A percentile compares a stretch with the other conserved stretches of the same genome.
Conservation (phyloP, 805 yeast genomes). For the Zygosaccharomyces bailii region DNA sequence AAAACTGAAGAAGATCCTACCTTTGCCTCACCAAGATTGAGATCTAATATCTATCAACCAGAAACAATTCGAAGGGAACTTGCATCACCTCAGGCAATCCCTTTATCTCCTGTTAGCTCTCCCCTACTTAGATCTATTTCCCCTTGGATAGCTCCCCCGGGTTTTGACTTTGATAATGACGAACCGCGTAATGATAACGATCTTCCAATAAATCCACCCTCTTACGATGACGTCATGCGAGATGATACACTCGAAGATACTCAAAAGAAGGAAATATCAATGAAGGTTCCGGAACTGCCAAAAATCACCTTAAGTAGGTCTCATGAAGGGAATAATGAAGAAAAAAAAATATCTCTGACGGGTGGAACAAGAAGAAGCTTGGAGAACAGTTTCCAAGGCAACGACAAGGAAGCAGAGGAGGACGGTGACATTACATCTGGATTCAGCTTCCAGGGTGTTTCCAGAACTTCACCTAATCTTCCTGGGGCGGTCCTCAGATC, state of each 20-base stretch:
- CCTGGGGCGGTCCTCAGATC: constrained; percentile 37
- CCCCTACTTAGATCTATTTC: constrained; percentile 49
- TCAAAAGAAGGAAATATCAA: neutral
- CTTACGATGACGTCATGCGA: constrained; percentile 33
- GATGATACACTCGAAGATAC: constrained; percentile 12
- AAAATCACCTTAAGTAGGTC: constrained; percentile 12
- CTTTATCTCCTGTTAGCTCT: constrained; percentile 50
- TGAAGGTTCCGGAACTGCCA: constrained; percentile 5
- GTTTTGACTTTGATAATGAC: constrained; percentile 19
- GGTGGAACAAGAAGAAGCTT: constrained; percentile 5
- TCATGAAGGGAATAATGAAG: constrained; percentile 8
- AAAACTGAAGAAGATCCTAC: constrained; percentile 18
- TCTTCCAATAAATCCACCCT: constrained; percentile 36
- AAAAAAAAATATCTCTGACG: neutral
- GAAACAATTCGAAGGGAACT: constrained; percentile 43
- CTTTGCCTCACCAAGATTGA: constrained; percentile 34
- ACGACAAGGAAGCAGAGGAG: constrained; percentile 12
- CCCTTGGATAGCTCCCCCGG: constrained; percentile 22
- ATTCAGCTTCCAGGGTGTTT: constrained; percentile 34
- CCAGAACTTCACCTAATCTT: constrained; percentile 30
- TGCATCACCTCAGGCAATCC: constrained; percentile 64
- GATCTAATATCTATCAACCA: constrained; percentile 56
- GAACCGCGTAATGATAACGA: neutral
- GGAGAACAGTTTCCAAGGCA: constrained; percentile 3
- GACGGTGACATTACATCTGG: constrained; percentile 34